A percentile compares a stretch with the other conserved stretches of the same genome.
Conservation (phyloP, 2,329 filamentous ascomycete species). For the Anisogramma anomala region DNA sequence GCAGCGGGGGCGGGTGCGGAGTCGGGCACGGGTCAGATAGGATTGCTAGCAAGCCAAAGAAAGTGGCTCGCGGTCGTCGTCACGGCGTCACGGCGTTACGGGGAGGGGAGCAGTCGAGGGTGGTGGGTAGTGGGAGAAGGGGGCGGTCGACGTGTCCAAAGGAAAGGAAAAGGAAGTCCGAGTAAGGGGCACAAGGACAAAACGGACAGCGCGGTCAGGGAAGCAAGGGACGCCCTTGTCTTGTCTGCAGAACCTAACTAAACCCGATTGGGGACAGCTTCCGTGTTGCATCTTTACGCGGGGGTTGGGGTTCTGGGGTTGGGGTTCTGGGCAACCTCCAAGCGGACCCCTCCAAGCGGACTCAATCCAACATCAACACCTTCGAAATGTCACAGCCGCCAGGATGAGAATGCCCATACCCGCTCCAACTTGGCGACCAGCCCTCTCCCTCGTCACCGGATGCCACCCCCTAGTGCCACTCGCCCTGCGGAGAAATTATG, state of each 20-base stretch:
- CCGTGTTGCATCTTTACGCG: neutral
- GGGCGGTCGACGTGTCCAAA: neutral
- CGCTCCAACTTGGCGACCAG: conserved; percentile 12
- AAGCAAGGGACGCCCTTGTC: conserved; percentile 3
- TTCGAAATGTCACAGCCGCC: conserved; percentile 12
- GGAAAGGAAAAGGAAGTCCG: neutral
- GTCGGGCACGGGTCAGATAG: neutral
- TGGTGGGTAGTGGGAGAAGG: neutral
- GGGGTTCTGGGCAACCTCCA: no score
- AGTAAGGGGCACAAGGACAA: conserved; percentile 9
- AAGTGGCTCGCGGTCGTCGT: neutral
- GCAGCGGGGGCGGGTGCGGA: neutral
- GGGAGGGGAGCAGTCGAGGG: no score
- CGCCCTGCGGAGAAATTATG: conserved; percentile 39
- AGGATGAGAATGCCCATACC: conserved; percentile 14
- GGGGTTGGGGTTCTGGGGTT: no score
- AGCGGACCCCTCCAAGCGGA: no score
- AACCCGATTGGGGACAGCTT: neutral
- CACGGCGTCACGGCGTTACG: no score
- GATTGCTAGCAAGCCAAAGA: neutral
- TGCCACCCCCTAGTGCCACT: conserved; percentile 24
- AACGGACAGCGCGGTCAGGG: conserved; percentile 15
- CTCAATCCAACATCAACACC: no score
- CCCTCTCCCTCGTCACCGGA: conserved; percentile 12
- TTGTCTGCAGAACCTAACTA: conserved; percentile 1